A percentile compares a stretch with the other conserved stretches of the same genome.
Evolutionary conservation across 139 green algal genomes (phyloP).

Genomic region (Coelastrella sp.): DNA sequence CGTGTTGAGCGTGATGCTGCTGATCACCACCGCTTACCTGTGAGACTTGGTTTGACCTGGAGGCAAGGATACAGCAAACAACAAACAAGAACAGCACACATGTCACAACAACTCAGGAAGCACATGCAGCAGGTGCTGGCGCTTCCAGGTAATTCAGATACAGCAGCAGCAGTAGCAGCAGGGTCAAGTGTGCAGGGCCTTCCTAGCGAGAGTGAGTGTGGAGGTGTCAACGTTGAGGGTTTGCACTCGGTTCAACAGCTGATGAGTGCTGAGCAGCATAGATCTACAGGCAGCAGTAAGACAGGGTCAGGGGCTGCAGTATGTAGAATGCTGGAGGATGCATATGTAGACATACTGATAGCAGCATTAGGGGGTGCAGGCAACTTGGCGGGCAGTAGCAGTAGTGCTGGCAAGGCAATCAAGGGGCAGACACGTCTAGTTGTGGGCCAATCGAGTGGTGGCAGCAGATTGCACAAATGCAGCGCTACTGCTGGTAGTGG

Average conservation of each 20-base stretch:
- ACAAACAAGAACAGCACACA: not conserved
- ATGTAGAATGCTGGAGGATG: not conserved
- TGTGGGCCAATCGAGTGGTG: too few species aligned
- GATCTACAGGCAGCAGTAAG: not conserved
- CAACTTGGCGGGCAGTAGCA: too few species aligned
- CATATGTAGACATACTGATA: not conserved
- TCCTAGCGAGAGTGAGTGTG: too few species aligned
- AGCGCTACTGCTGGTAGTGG: too few species aligned
- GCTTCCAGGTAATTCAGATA: not conserved
- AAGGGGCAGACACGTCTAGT: not conserved
- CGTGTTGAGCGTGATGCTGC: conserved; percentile 54
- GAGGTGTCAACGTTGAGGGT: too few species aligned
- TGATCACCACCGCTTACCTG: conserved; percentile 51
- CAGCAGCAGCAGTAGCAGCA: conserved; percentile 13
- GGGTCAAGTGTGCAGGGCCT: too few species aligned
- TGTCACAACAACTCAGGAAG: not conserved
- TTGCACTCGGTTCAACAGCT: too few species aligned
- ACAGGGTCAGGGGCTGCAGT: not conserved
- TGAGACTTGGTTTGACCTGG: conserved; percentile 59
- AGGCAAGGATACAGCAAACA: conserved; percentile 57
- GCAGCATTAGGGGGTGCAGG: not conserved
- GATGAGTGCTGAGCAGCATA: too few species aligned
- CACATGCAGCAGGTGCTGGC: conserved; percentile 16
- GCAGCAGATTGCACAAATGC: too few species aligned
- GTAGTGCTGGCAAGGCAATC: not conserved